Base-by-base conservation (phyloP, 2,329 filamentous ascomycete species). In the Fusarium tanahbumbuense region DNA sequence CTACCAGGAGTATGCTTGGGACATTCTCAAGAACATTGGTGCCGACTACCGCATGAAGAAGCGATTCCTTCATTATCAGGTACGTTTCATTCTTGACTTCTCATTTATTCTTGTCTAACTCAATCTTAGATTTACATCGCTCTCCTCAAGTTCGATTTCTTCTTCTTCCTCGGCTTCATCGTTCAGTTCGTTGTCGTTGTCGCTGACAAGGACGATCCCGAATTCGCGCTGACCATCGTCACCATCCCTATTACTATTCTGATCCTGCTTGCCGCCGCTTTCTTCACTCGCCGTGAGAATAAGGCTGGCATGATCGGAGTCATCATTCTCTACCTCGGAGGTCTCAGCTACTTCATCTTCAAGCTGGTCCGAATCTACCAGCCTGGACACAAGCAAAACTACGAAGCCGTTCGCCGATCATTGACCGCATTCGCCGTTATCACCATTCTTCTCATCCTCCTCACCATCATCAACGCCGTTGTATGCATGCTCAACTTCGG, bases 141-240 rank as follows among this genome's bases (percentile, higher is more conserved):
- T 40, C 88, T 99, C 13, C 87, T 99, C 71, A 99, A 99, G 82
- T 99, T 99, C 80, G 96, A 99, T 83, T 98, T 99, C 82, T 99
- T 99, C 89, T 98, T 99, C 86, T 99, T 99, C 86, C 89, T 99
- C 53, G 96, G 95, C 57, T 99, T 99, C 81, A 98, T 96, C 9
- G 93, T 99, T 48, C 96, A 99, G 78, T 99, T 99, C 81, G 88
- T 98, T 56, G 95, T 99, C 74, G 92, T 98, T 63, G 94, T 99
- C 64, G 91, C 88, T 46, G 84, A 85, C 46, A 87, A 84, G 64
- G 86, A 87, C 49, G 87, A 91, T 67, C 84, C 89, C 75, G 96
- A 99, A 80, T 93, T 96, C 75, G 92, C 88, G 57, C 85, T 98
- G 55, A 99, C 97, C 10, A 90, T 96, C 49, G 92, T 91, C 66